Evolutionary conservation across 257 asterid species (phyloP), one percentile per base, ranked within the genome.

Genomic region (Solanum arcanum): DNA sequence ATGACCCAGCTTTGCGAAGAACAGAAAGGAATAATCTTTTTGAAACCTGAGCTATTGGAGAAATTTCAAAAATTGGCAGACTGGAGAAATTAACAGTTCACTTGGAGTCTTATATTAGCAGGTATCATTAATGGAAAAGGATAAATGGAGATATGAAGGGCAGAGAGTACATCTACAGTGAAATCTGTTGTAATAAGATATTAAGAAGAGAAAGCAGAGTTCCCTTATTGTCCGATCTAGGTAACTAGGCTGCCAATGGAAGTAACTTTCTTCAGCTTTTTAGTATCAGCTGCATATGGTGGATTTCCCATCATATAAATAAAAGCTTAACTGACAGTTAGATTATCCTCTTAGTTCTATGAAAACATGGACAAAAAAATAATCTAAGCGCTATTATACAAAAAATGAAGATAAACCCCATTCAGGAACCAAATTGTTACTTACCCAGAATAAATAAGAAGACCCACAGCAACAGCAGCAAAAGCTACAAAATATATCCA

Each of bases 401-500:
- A 68, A 25, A 69, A 13, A 85, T 0, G 3, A 18, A 25, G 44
- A 85, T 25, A 86, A 46, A 47, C 29, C 14, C 29, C 69, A 47
- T 23, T 86, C 39, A 86, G 10, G 37, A 14, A 33, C 46, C 41
- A 86, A 52, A 87, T 39, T 59, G 23, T 41, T 75, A 68, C 93
- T 68, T 94, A 96, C 98, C 95, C 91, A 62, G 98, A 96, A 88
- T 96, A 96, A 69, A 95, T 94, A 27, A 95, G 10, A 35, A 96
- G 95, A 37, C 99, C 99, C 41, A 94, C 82, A 23, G 91, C 91
- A 49, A 96, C 99, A 49, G 93, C 96, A 70, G 91, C 98, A 88
- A 96, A 96, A 83, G 99, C 98, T 59, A 95, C 89, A 20, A 92
- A 96, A 87, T 96, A 96, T 95, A 96, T 90, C 99, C 99, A 96